phyloP scores from a whole-genome alignment of 75 land plant genomes.

The Sequoia sempervirens region DNA sequence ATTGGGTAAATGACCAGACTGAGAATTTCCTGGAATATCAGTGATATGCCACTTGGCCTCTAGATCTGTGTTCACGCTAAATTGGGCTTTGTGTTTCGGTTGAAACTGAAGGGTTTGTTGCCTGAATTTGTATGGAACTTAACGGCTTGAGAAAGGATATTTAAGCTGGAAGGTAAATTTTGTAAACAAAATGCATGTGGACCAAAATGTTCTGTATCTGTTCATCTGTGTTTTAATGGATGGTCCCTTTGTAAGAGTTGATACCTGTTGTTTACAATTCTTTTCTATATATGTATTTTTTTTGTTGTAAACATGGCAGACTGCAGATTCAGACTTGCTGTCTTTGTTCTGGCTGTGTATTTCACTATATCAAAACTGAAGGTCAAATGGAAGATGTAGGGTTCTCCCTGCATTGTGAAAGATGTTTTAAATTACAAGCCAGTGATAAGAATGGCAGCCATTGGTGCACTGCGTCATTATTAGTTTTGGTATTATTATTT shows the following conservation, averaged over 20 bases:
- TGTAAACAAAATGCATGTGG: slow-evolving; percentile 9
- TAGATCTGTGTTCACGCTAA: neutral
- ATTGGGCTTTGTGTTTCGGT: neutral
- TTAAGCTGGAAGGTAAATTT: slow-evolving; percentile 2
- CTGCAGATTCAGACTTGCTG: neutral
- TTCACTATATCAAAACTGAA: neutral
- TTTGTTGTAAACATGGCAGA: neutral
- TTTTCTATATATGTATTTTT: neutral
- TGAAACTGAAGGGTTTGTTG: neutral
- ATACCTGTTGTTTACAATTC: neutral
- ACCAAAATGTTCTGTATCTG: neutral
- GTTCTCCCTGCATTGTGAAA: neutral
- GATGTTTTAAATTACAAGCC: neutral
- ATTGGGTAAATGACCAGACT: neutral
- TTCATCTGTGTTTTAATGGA: neutral
- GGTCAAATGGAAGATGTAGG: slow-evolving; percentile 8
- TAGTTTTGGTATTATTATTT: slow-evolving; percentile 1
- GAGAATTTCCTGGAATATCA: neutral
- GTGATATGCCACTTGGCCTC: neutral
- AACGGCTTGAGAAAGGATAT: neutral
- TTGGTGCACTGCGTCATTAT: neutral
- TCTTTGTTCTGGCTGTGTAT: neutral
- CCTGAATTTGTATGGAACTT: neutral
- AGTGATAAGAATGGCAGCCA: neutral
- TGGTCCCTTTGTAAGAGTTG: neutral